Evolutionary conservation across 331 rosid genomes (phyloP), one percentile per base, ranked within the genome.

Genomic region (Acacia concinna): DNA sequence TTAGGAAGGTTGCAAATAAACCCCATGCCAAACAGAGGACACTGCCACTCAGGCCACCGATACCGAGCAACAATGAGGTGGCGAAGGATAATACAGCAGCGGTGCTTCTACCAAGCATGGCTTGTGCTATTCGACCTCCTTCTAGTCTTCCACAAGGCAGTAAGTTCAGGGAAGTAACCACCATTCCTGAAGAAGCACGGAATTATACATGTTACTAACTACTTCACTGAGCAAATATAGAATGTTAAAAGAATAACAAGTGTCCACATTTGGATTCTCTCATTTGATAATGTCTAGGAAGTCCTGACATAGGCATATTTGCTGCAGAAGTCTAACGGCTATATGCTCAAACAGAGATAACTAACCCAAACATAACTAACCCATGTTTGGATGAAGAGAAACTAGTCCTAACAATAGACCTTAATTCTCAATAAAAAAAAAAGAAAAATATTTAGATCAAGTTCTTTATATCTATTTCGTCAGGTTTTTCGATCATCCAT

Each of bases 1-100:
- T 84, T 56, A 94, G 91, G 87, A 94, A 94, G 31, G 97, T 92
- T 47, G 97, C 95, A 54, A 92, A 94, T 79, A 94, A 83, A 15
- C 98, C 98, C 98, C 98, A 94, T 46, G 98, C 95, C 87, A 94
- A 62, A 69, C 98, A 94, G 27, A 94, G 86, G 63, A 94, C 96
- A 73, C 98, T 94, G 0, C 98, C 98, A 67, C 97, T 94, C 70
- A 94, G 85, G 52, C 98, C 97, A 1, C 97, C 98, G 1, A 89
- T 68, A 18, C 97, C 97, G 3, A 94, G 97, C 84, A 94, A 62
- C 15, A 94, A 81, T 0, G 97, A 94, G 0, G 97, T 89, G 28
- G 86, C 91, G 52, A 90, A 91, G 0, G 98, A 94, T 31, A 94
- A 91, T 41, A 94, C 41, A 0, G 91, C 64, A 0, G 97, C 94